These are phyloP conservation scores for Posidonia oceanica DNA, from an alignment of 116 monocot genomes.

Conservation along the genomic window DNA sequence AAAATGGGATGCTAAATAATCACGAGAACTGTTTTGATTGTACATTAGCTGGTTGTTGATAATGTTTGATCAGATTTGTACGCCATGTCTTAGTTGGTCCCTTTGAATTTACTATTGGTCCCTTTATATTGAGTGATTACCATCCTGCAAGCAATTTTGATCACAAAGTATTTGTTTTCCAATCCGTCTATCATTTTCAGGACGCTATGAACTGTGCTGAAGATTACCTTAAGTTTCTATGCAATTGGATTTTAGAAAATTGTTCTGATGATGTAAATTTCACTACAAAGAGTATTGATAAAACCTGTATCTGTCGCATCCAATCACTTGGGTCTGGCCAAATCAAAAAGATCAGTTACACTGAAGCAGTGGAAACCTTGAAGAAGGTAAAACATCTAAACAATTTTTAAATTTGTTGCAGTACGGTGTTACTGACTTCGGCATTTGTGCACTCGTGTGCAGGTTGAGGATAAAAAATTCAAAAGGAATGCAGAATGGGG, in stretches of 20 bases:
- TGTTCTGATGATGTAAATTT: constrained; percentile 59
- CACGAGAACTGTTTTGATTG: too few relatives aligned
- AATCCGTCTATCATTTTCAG: constrained; percentile 12
- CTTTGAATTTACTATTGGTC: too few relatives aligned
- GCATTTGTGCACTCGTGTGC: neutral
- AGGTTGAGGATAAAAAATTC: constrained; percentile 9
- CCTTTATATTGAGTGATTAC: too few relatives aligned
- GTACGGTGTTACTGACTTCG: neutral
- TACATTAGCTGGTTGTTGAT: too few relatives aligned
- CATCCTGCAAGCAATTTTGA: too few relatives aligned
- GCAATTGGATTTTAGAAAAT: constrained; percentile 30
- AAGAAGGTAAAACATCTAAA: constrained; percentile 34
- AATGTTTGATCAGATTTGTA: too few relatives aligned
- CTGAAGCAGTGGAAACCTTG: constrained; percentile 54
- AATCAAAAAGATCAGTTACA: constrained; percentile 51
- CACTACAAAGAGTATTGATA: constrained; percentile 28
- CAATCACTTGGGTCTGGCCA: constrained; percentile 23
- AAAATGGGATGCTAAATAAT: too few relatives aligned
- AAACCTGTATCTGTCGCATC: constrained; percentile 28
- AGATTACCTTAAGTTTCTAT: constrained; percentile 60
- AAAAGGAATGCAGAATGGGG: constrained; percentile 52
- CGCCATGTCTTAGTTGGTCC: too few relatives aligned
- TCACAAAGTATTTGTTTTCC: too few relatives aligned
- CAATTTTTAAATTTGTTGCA: neutral
- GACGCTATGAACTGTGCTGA: constrained; percentile 74